These are phyloP conservation scores for Kwoniella mangroviensis DNA, from an alignment of 768 basidiomycete species.

Conservation along the genomic window DNA sequence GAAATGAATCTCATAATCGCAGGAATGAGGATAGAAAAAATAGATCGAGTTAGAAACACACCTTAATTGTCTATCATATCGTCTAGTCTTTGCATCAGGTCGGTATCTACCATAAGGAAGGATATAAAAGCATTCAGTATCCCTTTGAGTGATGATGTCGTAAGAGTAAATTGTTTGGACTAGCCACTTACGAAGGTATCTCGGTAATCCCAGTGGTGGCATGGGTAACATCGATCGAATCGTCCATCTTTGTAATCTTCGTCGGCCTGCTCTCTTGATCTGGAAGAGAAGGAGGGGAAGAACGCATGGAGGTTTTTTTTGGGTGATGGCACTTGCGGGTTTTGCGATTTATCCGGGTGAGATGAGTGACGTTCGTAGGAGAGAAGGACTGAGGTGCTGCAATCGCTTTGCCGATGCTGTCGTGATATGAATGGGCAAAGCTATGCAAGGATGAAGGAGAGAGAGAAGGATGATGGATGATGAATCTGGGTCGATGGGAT, in stretches of 20 bases:
- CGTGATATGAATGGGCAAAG: background rate
- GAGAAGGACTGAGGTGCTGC: background rate
- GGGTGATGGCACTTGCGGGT: background rate
- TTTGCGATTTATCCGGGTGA: background rate
- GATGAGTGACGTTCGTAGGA: background rate
- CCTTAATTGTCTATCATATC: conserved; percentile 95
- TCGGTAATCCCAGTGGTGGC: conserved; percentile 44
- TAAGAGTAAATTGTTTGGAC: background rate
- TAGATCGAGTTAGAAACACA: conserved; percentile 55
- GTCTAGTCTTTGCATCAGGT: conserved; percentile 83
- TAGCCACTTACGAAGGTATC: conserved; percentile 46
- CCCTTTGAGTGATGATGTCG: background rate
- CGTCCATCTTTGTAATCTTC: conserved; percentile 52
- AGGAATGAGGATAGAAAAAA: background rate
- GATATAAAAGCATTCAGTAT: background rate
- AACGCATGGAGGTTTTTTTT: conserved; percentile 7
- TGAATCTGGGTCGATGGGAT: background rate
- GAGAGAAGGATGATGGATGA: conserved; percentile 3
- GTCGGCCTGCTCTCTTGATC: conserved; percentile 32
- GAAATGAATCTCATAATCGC: background rate
- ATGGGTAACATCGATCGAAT: conserved; percentile 46
- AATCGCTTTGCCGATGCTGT: background rate
- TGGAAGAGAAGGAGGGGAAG: conserved; percentile 15
- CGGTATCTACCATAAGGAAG: conserved; percentile 60
- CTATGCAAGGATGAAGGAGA: background rate